These are phyloP conservation scores for Amanita rubescens DNA, from an alignment of 768 basidiomycete genomes.

Conservation along the genomic window DNA sequence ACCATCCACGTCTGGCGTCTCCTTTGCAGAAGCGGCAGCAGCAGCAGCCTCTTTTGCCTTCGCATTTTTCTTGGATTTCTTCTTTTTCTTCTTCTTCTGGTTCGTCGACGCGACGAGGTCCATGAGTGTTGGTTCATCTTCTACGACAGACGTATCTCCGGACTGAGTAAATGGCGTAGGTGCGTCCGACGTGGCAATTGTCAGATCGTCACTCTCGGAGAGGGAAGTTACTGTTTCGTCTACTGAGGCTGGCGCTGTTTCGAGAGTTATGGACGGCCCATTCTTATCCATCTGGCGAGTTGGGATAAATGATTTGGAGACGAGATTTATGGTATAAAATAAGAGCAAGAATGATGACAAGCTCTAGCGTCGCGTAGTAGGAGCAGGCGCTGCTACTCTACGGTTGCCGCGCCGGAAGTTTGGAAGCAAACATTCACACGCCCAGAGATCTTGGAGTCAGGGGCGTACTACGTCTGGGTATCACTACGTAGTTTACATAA, in stretches of 20 bases:
- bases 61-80: slow-evolving; percentile 51
- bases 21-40: slow-evolving; percentile 20
- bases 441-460: not conserved
- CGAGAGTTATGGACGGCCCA: not conserved
- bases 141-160: slow-evolving; percentile 22
- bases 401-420: not conserved
- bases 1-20: slow-evolving; percentile 28
- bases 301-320: not conserved
- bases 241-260: not conserved
- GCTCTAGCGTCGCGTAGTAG: not conserved
- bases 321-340: not conserved
- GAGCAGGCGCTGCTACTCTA: not conserved
- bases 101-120: slow-evolving; percentile 16
- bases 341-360: not conserved
- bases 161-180: slow-evolving; percentile 24
- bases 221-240: slow-evolving; percentile 13
- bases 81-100: slow-evolving; percentile 69
- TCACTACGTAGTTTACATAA: too few species aligned
- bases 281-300: not conserved
- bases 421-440: slow-evolving; percentile 1
- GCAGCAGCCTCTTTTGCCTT: slow-evolving; percentile 34
- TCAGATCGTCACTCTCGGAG: slow-evolving; percentile 17
- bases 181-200: slow-evolving; percentile 16
- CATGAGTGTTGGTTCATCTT: slow-evolving; percentile 14
- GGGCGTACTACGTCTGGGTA: too few species aligned